Evolutionary conservation across 768 basidiomycete species (phyloP), one percentile per base, ranked within the genome.

Genomic region (Russula lepida): DNA sequence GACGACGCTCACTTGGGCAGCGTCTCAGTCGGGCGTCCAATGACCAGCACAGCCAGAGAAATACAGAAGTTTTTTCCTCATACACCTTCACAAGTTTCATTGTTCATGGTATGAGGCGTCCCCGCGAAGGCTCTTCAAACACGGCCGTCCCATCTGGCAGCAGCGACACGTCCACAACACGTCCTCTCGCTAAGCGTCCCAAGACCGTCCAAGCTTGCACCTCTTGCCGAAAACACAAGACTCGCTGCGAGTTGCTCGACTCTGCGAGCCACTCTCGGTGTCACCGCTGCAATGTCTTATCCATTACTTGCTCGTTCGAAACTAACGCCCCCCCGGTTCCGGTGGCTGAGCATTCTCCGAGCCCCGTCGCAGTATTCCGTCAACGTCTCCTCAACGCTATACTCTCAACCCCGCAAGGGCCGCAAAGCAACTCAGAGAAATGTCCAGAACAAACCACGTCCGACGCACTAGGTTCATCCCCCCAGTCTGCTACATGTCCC

Each of bases 181-280:
- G 54, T 46, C 39, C 52, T 19, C 19, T 55, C 6, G 15, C 56
- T 8, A 66, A 66, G 54, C 65, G 65, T n/a, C 21, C 55, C 37
- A 66, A 66, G 37, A 43, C 63, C n/a, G 58, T 35, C 47, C 63
- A 60, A 53, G 79, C 79, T 1, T 80, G 79, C 63, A 59, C 75
- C 3, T 74, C 76, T 27, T 80, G 79, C 60, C 71, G 79, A n/a
- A 73, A 74, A 59, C 76, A 78, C 64, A 80, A 80, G 57, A 79
- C 77, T 44, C 76, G 79, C 11, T 80, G 79, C 66, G 79, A 81
- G 69, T 71, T 78, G 57, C 72, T 81, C n/a, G 79, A 79, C 23
- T 68, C 72, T 44, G 64, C 70, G 32, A 71, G 68, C 32, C 43
- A 55, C 27, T 66, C 75, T 30, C 75, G 77, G 35, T 80, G 79